Conservation (phyloP, 1,284 basidiomycete genomes). For the Porodaedalea pini region DNA sequence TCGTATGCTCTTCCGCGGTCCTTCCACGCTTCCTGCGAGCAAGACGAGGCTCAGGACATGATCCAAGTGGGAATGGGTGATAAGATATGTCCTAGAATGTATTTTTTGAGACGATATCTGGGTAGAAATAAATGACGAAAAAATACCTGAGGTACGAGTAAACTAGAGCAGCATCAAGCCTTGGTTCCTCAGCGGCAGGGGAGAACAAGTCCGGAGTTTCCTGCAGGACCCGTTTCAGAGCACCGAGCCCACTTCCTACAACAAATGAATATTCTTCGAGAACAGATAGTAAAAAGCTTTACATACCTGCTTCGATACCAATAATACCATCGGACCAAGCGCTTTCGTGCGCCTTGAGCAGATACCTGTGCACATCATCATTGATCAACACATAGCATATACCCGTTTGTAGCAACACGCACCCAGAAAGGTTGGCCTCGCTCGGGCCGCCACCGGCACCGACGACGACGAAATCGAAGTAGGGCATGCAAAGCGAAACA, state of each 20-base stretch:
- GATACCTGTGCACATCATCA: constrained; percentile 47
- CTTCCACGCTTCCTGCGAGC: constrained; percentile 67
- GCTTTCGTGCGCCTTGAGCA: constrained; percentile 56
- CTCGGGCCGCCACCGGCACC: constrained; percentile 75
- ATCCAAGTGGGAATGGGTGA: constrained; percentile 82
- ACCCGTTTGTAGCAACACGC: constrained; percentile 27
- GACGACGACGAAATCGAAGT: constrained; percentile 70
- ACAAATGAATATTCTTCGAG: background rate
- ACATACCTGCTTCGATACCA: constrained; percentile 69
- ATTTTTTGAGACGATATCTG: background rate
- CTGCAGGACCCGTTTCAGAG: constrained; percentile 52
- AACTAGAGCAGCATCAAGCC: constrained; percentile 41
- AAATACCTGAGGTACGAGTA: constrained; percentile 58
- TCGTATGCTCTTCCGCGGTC: constrained; percentile 60
- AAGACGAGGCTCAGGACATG: constrained; percentile 75
- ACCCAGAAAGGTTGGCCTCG: constrained; percentile 75
- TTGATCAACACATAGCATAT: constrained; percentile 3
- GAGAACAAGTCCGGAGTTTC: constrained; percentile 52
- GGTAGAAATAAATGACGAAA: background rate
- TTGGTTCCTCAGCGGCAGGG: constrained; percentile 23
- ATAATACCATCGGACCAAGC: constrained; percentile 67
- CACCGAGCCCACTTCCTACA: constrained; percentile 68
- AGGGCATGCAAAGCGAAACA: constrained; percentile 29
- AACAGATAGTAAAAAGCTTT: background rate
- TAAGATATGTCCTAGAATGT: constrained; percentile 57